A percentile compares a stretch with the other conserved stretches of the same genome.
phyloP scores from a whole-genome alignment of 306 rosid species.

The Arachis stenosperma region DNA sequence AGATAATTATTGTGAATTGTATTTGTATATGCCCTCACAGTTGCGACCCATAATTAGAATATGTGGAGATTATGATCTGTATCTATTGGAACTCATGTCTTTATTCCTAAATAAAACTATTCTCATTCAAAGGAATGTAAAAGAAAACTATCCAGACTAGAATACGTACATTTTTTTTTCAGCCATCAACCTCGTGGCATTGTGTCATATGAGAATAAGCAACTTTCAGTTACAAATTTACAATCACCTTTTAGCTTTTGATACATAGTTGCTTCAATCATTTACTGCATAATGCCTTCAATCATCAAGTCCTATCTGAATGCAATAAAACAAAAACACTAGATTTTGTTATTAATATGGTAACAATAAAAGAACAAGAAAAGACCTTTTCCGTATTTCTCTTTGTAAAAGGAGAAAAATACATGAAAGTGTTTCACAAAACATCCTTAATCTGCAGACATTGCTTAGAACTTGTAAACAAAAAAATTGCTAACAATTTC shows the following conservation, averaged over 20 bases:
- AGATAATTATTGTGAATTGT: no score
- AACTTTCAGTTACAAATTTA: no score
- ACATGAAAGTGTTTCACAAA: conserved; percentile 58
- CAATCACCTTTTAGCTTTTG: no score
- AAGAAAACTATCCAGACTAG: neutral
- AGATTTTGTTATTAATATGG: neutral
- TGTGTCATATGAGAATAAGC: no score
- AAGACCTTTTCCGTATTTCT: conserved; percentile 34
- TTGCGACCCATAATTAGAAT: neutral
- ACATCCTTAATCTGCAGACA: conserved; percentile 60
- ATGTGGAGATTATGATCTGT: neutral
- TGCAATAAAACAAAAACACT: neutral
- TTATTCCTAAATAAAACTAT: no score
- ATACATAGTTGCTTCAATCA: neutral
- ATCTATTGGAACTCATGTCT: neutral
- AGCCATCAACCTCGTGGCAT: neutral
- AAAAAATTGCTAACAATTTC: conserved; percentile 59
- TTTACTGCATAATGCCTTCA: neutral
- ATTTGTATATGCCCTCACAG: neutral
- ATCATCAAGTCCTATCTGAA: neutral
- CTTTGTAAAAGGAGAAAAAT: conserved; percentile 41
- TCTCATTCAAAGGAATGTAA: neutral
- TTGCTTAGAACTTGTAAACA: conserved; percentile 54
- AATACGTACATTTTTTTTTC: neutral
- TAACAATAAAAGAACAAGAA: neutral